Evolutionary conservation across 257 asterid species (phyloP), one percentile per base, ranked within the genome.

Genomic region (Penstemon eatonii): DNA sequence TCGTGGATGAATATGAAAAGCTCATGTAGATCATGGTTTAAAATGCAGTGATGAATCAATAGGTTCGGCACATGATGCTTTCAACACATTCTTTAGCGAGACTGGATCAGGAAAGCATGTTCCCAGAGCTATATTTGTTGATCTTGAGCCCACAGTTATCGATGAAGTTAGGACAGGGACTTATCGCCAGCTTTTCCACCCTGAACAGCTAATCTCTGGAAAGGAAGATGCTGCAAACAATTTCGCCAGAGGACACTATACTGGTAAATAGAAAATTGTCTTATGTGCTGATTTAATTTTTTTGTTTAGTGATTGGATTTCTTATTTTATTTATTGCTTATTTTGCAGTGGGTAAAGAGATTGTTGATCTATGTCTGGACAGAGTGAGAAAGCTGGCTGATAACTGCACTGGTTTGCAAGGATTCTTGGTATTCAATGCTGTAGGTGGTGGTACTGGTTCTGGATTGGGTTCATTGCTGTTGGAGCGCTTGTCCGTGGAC

Each of bases 391-490:
- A 91, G 84, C 73, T 91, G 82, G 96, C 97, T 56, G 97, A 91
- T 73, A 91, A 91, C 79, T 91, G 96, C 85, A 91, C 96, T 0
- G 97, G 97, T 65, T 72, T 91, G 86, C 97, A 91, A 81, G 96
- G 97, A 11, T 91, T 91, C 73, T 75, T 91, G 84, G 95, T 91
- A 37, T 90, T 90, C 76, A 90, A 61, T 76, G 96, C 95, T 60
- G 96, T 88, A 25, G 97, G 96, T 75, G 97, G 96, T 71, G 95
- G 97, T 74, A 91, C 97, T 68, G 96, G 97, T 69, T 91, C 96
- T 53, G 97, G 96, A 36, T 77, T 89, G 80, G 97, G 97, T 63
- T 91, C 97, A 5, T 80, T 87, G 80, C 83, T 87, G 49, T 79
- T 91, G 82, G 97, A 91, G 74, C 93, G 96, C 54, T 78, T 89